A percentile compares a stretch with the other conserved stretches of the same genome.
Conservation (phyloP, 208 protist species). For the Trichomonas gallinae region DNA sequence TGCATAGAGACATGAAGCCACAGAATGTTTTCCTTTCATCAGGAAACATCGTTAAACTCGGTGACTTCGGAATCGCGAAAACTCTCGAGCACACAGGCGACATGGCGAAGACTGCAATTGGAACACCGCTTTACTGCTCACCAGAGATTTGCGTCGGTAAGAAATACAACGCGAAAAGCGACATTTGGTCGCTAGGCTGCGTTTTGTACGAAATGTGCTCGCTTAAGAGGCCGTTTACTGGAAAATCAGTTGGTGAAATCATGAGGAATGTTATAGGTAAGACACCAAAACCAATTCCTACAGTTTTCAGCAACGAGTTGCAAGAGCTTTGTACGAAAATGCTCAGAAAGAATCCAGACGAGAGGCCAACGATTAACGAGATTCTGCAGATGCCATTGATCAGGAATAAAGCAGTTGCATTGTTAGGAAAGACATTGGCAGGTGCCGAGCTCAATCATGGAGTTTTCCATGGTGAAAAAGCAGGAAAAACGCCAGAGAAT, state of each 20-base stretch:
- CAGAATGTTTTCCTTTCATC: slow-evolving; percentile 26
- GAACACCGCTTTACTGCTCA: slow-evolving; percentile 24
- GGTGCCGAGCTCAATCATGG: background rate
- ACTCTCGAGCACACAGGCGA: background rate
- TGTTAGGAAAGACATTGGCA: background rate
- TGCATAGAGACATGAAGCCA: slow-evolving; percentile 47
- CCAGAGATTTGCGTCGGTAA: slow-evolving; percentile 29
- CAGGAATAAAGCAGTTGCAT: background rate
- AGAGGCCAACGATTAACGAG: background rate
- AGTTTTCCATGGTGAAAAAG: background rate
- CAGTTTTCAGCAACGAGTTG: background rate
- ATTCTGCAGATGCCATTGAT: background rate
- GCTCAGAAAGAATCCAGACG: background rate
- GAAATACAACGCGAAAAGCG: background rate
- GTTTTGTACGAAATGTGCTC: background rate
- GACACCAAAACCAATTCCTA: background rate
- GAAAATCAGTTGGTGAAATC: background rate
- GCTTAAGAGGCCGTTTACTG: background rate
- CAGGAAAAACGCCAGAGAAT: background rate
- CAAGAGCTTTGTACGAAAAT: background rate
- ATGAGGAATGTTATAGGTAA: background rate
- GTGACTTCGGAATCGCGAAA: slow-evolving; percentile 29
- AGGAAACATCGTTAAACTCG: slow-evolving; percentile 26
- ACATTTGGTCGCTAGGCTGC: slow-evolving; percentile 20
- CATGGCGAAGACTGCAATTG: background rate